phyloP scores from a whole-genome alignment of 2,329 filamentous ascomycete species.

The Cercospora sp. region DNA sequence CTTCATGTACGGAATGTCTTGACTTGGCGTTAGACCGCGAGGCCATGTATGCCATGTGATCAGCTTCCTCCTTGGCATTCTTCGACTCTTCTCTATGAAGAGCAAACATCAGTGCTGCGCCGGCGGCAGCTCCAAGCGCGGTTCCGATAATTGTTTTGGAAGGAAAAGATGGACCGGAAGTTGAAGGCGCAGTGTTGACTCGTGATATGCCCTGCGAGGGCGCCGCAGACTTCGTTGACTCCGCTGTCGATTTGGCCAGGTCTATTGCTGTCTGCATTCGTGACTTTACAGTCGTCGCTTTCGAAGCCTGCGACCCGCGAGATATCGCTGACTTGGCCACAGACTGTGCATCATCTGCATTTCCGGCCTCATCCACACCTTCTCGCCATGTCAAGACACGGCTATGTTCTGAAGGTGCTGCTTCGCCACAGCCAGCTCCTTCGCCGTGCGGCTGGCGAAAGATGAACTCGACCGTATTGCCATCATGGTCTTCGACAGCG shows the following conservation, averaged over 20 bases:
- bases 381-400: constrained; percentile 51
- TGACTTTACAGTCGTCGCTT: constrained; percentile 28
- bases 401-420: constrained; percentile 42
- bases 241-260: constrained; percentile 30
- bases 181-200: constrained; percentile 24
- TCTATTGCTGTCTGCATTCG: constrained; percentile 30
- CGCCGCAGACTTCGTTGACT: constrained; percentile 25
- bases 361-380: constrained; percentile 37
- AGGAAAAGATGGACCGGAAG: constrained; percentile 20
- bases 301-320: constrained; percentile 21
- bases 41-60: constrained; percentile 30
- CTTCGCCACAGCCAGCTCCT: constrained; percentile 42
- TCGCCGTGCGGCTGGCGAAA: constrained; percentile 48
- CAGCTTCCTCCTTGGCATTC: constrained; percentile 47
- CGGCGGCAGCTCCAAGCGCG: constrained; percentile 75
- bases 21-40: constrained; percentile 21
- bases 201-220: constrained; percentile 24
- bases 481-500: constrained; percentile 73
- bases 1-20: constrained; percentile 21
- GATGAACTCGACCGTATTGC: constrained; percentile 79
- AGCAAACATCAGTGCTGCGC: constrained; percentile 73
- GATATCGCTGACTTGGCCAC: constrained; percentile 20
- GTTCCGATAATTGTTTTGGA: constrained; percentile 59
- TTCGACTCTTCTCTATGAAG: constrained; percentile 63
- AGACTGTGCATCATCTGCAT: constrained; percentile 30